Conservation (phyloP, 2,329 filamentous ascomycete species). For the Fusarium ramigenum region DNA sequence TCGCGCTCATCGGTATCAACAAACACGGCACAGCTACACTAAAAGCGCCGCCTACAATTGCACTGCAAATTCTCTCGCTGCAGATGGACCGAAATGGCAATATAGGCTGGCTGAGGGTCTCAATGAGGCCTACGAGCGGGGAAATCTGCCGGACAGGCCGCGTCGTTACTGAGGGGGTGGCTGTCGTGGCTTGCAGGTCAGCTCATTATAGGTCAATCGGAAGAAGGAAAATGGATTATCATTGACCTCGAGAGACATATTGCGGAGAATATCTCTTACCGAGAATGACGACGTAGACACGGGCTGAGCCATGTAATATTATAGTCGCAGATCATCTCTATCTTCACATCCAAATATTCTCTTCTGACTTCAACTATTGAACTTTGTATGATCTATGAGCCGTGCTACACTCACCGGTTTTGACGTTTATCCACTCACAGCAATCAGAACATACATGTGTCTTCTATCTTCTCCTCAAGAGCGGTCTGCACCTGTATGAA, state of each 20-base stretch:
- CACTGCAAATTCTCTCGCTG: rapidly evolving
- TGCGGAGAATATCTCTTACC: neutral
- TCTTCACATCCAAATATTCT: too few relatives aligned
- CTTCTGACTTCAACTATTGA: neutral
- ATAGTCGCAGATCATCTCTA: neutral
- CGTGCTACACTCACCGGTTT: neutral
- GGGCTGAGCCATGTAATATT: neutral
- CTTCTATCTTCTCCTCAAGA: neutral
- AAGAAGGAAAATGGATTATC: neutral
- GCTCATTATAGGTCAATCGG: neutral
- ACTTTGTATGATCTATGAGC: neutral
- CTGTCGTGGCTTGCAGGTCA: neutral
- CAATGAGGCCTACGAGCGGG: neutral
- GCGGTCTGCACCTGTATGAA: neutral
- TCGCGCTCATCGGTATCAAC: neutral
- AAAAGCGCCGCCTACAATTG: neutral
- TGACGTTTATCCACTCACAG: rapidly evolving
- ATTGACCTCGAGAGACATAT: neutral
- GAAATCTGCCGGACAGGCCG: neutral
- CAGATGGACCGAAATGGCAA: neutral
- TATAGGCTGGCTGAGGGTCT: neutral
- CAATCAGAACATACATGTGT: too few relatives aligned
- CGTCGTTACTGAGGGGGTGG: neutral
- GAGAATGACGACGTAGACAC: neutral
- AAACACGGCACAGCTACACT: neutral